Evolutionary conservation across 306 rosid species (phyloP).

Genomic region (Bauhinia variegata): DNA sequence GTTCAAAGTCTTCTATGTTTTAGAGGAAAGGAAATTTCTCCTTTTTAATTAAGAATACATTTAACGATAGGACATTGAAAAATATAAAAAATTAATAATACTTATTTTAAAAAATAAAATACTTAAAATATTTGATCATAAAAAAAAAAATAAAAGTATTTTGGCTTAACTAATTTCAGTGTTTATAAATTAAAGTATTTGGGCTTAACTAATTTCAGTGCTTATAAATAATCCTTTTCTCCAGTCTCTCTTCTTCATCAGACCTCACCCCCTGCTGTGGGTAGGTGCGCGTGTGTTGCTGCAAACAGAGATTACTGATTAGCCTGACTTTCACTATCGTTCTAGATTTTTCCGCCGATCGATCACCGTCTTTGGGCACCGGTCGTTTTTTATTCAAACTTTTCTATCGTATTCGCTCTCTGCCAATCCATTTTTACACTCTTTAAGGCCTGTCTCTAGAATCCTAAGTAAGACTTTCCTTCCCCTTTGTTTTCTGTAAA

Average conservation of each 20-base stretch:
- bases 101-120: neutral
- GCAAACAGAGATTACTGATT: constrained; percentile 22
- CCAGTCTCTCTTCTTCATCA: neutral
- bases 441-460: constrained; percentile 21
- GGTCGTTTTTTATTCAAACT: constrained; percentile 1
- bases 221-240: neutral
- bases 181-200: neutral
- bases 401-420: constrained; percentile 9
- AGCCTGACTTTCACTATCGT: constrained; percentile 2
- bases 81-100: too few relatives aligned
- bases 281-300: constrained; percentile 25
- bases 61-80: too few relatives aligned
- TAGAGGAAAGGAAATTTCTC: too few relatives aligned
- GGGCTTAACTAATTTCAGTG: neutral
- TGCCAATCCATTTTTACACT: constrained; percentile 6
- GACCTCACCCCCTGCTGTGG: constrained; percentile 18
- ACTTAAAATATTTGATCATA: neutral
- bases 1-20: too few relatives aligned
- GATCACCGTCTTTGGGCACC: constrained; percentile 26
- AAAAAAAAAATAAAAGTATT: too few relatives aligned
- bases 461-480: constrained; percentile 37
- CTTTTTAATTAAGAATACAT: too few relatives aligned
- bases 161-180: neutral
- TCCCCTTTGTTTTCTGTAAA: neutral
- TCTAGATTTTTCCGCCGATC: constrained; percentile 59